Evolutionary conservation across 1,139 yeast genomes (phyloP).

Genomic region (Suhomyces terraborum): DNA sequence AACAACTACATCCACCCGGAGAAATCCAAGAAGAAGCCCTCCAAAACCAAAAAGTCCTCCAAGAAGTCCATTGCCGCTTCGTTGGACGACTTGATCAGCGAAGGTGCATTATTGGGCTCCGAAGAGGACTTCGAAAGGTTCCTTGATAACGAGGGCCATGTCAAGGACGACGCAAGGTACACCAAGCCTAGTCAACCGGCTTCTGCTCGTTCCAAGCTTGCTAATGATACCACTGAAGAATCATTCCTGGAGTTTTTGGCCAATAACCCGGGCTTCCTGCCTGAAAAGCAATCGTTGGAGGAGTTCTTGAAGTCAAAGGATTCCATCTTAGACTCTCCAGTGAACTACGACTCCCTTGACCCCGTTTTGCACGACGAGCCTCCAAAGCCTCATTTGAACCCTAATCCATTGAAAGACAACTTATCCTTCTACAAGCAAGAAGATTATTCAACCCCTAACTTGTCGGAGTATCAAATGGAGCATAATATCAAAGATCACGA

Average conservation of each 20-base stretch:
- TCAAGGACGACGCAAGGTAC: constrained; percentile 48
- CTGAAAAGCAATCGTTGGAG: constrained; percentile 16
- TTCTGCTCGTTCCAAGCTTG: constrained; percentile 3
- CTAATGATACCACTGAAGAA: constrained; percentile 9
- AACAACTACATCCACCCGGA: constrained; percentile 53
- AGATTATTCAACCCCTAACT: constrained; percentile 48
- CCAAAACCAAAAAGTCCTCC: constrained; percentile 15
- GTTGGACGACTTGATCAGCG: constrained; percentile 57
- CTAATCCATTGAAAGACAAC: constrained; percentile 7
- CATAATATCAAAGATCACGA: constrained; percentile 42
- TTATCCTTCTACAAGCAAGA: constrained; percentile 25
- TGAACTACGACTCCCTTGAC: constrained; percentile 3
- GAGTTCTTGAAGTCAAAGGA: constrained; percentile 9
- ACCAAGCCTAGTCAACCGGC: constrained; percentile 8
- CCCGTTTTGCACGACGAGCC: neutral
- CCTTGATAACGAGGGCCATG: constrained; percentile 54
- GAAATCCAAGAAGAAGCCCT: constrained; percentile 19
- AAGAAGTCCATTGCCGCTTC: constrained; percentile 40
- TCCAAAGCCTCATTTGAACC: constrained; percentile 7
- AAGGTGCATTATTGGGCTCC: constrained; percentile 61
- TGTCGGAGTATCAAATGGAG: constrained; percentile 49
- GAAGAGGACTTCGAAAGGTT: constrained; percentile 56
- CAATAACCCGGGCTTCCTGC: constrained; percentile 11
- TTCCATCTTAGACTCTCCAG: constrained; percentile 7
- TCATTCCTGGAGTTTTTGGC: constrained; percentile 15